These are phyloP conservation scores for Erodium chrysanthum DNA, from an alignment of 441 rosid genomes.

Conservation along the genomic window DNA sequence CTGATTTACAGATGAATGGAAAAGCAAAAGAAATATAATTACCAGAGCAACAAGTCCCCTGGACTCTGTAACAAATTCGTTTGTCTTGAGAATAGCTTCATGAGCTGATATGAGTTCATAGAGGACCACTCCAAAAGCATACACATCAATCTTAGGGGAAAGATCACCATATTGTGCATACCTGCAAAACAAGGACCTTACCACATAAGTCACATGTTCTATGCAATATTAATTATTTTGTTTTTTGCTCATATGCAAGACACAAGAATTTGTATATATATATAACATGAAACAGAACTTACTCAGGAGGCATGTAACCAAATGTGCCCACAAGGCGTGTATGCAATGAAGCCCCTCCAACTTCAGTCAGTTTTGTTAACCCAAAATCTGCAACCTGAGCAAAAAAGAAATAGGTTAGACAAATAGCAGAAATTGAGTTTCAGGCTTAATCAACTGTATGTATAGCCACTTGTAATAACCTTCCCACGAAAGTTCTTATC, in stretches of 20 bases:
- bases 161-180: conserved; percentile 81
- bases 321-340: conserved; percentile 87
- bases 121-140: conserved; percentile 89
- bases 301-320: conserved; percentile 99
- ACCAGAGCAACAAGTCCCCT: conserved; percentile 89
- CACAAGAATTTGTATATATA: neutral
- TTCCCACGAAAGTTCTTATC: conserved; percentile 73
- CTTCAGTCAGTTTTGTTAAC: conserved; percentile 73
- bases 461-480: conserved; percentile 30
- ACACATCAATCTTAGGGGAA: conserved; percentile 85
- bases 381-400: conserved; percentile 94
- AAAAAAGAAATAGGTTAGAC: conserved; percentile 10
- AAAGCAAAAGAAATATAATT: conserved; percentile 18
- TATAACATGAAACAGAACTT: conserved; percentile 16
- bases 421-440: conserved; percentile 6
- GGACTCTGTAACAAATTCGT: conserved; percentile 41
- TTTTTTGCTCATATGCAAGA: neutral
- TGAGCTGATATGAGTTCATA: conserved; percentile 89
- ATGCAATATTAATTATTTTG: neutral
- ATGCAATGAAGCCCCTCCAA: conserved; percentile 55
- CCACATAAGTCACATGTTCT: neutral
- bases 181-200: conserved; percentile 29
- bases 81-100: conserved; percentile 60
- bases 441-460: neutral
- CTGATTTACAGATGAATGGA: neutral